Percentiles rank a stretch among this genome's conserved stretches.
Conservation (phyloP, 2,329 filamentous ascomycete genomes). For the Sporothrix curviconia region DNA sequence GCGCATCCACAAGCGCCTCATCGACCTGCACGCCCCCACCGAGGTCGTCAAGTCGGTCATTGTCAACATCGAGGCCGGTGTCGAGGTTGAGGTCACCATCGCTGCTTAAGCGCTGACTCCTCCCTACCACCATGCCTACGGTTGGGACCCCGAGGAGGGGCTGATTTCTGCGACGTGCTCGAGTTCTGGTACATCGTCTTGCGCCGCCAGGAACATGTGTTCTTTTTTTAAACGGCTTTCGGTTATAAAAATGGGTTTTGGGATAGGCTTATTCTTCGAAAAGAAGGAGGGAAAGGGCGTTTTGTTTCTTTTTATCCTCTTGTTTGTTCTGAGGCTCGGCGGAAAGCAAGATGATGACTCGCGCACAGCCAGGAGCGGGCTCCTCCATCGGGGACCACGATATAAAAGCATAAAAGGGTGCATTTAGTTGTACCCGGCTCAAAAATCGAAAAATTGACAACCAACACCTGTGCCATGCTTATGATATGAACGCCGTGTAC, state of each 20-base stretch:
- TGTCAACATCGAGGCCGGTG: slow-evolving; percentile 90
- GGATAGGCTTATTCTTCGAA: not conserved
- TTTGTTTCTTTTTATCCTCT: not conserved
- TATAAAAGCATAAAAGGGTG: not conserved
- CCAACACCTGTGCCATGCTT: not conserved
- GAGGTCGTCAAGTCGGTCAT: slow-evolving; percentile 97
- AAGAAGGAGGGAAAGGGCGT: not conserved
- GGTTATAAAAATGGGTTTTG: not conserved
- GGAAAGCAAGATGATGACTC: not conserved
- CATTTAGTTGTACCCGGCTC: not conserved
- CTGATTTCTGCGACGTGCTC: not conserved
- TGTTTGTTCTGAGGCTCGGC: not conserved
- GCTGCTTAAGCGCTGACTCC: slow-evolving; percentile 45
- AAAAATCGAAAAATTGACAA: slow-evolving; percentile 5
- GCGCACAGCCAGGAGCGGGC: not conserved
- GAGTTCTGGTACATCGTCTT: not conserved
- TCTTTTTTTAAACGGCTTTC: not conserved
- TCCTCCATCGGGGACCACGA: not conserved
- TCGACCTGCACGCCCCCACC: slow-evolving; percentile 94
- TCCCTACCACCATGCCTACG: not conserved
- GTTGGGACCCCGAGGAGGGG: not conserved
- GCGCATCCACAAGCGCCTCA: slow-evolving; percentile 98
- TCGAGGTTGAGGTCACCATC: slow-evolving; percentile 90
- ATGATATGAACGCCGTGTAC: not conserved
- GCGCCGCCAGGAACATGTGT: not conserved